Base-by-base conservation (phyloP, 1,284 basidiomycete genomes). In the Melampsora larici-populina region DNA sequence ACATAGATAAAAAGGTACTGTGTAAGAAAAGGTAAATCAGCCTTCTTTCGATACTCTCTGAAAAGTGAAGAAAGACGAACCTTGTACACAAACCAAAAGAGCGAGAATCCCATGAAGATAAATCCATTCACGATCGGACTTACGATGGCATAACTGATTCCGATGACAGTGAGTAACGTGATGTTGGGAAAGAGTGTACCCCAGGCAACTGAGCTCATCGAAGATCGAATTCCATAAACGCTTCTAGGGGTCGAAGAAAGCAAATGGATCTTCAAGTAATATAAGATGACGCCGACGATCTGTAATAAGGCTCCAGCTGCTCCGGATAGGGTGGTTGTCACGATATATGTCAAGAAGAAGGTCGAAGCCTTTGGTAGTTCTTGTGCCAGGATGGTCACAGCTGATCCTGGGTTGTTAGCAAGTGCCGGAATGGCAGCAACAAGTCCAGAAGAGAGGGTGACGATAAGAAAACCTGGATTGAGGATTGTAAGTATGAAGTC, bases 91-190 rank as follows among this genome's bases (percentile, higher is more conserved):
- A 89, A 85, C 85, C 91, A 97, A 84, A 93, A 92, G 60, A 91
- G 84, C 84, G 91, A 89, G 87, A 97, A 97, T 2, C 92, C 90
- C 64, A 88, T 87, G 77, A 89, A 89, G 1, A 93, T 90, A 68
- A 99, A 90, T 18, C 95, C 95, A 82, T 93, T 96, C 85, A 97
- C 92, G 82, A 99, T 88, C 0, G 96, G 96, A 1, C 93, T 90
- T 81, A 99, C 96, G 83, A 97, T 88, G 70, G 90, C 91, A 86
- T 99, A 99, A 2, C 89, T 89, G 60, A 82, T 72, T 7, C 80
- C 81, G 67, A 82, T 82, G 29, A 83, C 81, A 68, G 80, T 77
- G n/a, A 79, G 63, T 24, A 79, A 67, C 2, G 89, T 90, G 79
- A 79, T 63, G 51, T 79, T 78, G 5, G 84, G 82, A 80, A 84